Conservation (phyloP, 768 basidiomycete species). For the Pleurotus eryngii region DNA sequence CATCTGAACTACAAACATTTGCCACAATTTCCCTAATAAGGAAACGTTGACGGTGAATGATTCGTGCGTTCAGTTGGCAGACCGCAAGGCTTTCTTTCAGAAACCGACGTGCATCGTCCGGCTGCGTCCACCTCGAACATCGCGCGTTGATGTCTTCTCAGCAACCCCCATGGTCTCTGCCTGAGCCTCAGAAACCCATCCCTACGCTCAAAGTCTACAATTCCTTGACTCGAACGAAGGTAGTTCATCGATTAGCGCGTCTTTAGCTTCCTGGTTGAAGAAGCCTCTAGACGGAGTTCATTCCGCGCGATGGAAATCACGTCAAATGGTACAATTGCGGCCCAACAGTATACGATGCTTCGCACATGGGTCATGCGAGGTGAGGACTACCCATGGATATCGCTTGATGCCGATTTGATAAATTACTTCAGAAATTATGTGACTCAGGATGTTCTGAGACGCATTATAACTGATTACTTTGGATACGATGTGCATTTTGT, state of each 20-base stretch:
- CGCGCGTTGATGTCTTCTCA: constrained; percentile 48
- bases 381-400: constrained; percentile 28
- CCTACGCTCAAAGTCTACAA: constrained; percentile 86
- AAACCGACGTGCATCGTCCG: not conserved
- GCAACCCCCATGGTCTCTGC: constrained; percentile 59
- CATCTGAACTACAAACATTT: too few species aligned
- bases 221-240: constrained; percentile 89
- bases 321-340: constrained; percentile 99
- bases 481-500: constrained; percentile 98
- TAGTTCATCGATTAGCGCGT: constrained; percentile 26
- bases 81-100: not conserved
- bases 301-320: constrained; percentile 61
- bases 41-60: not conserved
- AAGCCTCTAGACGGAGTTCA: constrained; percentile 63
- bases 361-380: constrained; percentile 99
- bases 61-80: constrained; percentile 8
- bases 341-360: constrained; percentile 96
- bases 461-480: constrained; percentile 94
- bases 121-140: not conserved
- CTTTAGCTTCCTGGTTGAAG: constrained; percentile 7
- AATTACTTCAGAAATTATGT: constrained; percentile 79
- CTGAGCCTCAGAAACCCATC: constrained; percentile 39
- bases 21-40: not conserved
- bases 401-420: constrained; percentile 1
- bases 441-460: constrained; percentile 85